Evolutionary conservation across 257 asterid genomes (phyloP), one percentile per base, ranked within the genome.

Genomic region (Primulina tabacum): DNA sequence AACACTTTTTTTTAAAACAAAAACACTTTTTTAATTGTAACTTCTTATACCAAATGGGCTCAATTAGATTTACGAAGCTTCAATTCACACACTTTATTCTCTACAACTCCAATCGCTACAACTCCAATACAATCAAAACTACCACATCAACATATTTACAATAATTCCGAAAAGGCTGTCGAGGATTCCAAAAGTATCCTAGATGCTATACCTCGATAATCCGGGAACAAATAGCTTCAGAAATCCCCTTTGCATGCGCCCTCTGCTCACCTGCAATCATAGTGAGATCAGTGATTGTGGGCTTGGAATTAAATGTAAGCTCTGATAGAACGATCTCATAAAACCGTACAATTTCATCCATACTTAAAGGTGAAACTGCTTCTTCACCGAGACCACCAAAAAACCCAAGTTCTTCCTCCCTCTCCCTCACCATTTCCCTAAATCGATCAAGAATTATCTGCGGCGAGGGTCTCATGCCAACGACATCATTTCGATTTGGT

Each of bases 211-310:
- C 98, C 98, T 92, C 96, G 59, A 92, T 62, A 82, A 92, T 92
- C 77, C 95, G 87, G 52, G 88, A 70, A 76, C 99, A 93, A 72
- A 93, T 93, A 69, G 90, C 96, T 71, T 80, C 88, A 5, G 97
- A 87, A 75, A 93, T 93, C 71, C 96, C 97, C 67, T 82, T 79
- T 28, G 83, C 94, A 65, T 84, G 94, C 47, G 75, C 81, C 81
- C 83, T 78, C 76, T 84, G 90, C 76, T 93, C 97, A 37, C 97
- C 99, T 6, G 99, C 97, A 40, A 93, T 89, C 37, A 93, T 89
- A 30, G 97, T 93, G 66, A 93, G 95, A 78, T 89, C 97, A 77
- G 96, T 93, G 62, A 93, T 93, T 40, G 89, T 74, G 12, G 96
- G 94, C 88, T 93, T 93, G 70, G 90, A 93, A 82, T 93, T 93